Evolutionary conservation across 805 yeast species (phyloP).

Genomic region (Candida ipomoeae): DNA sequence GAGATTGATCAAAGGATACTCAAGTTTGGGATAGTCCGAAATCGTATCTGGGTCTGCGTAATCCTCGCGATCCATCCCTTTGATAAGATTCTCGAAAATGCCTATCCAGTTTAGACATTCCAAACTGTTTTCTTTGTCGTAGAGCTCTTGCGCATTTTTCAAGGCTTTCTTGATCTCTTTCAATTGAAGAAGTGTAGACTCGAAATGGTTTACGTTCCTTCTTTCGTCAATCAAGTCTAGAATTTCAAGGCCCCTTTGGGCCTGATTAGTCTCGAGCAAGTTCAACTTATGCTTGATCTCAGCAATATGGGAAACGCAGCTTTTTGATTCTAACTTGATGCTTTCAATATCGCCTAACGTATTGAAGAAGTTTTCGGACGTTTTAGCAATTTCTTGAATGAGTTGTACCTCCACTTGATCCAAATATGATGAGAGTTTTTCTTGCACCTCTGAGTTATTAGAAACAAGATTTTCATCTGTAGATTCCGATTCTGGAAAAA

Average conservation of each 20-base stretch:
- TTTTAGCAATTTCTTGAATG: slow-evolving; percentile 75
- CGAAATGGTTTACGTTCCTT: slow-evolving; percentile 58
- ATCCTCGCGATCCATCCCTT: slow-evolving; percentile 36
- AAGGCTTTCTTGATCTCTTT: slow-evolving; percentile 30
- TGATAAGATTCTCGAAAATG: slow-evolving; percentile 52
- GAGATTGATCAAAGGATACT: slow-evolving; percentile 38
- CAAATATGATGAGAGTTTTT: slow-evolving; percentile 72
- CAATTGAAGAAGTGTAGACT: slow-evolving; percentile 56
- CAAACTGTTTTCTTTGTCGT: slow-evolving; percentile 43
- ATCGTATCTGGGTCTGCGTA: slow-evolving; percentile 15
- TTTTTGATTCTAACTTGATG: slow-evolving; percentile 52
- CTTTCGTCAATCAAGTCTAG: slow-evolving; percentile 48
- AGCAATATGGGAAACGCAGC: slow-evolving; percentile 46
- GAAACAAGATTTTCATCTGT: slow-evolving; percentile 30
- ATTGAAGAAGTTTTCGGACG: slow-evolving; percentile 79
- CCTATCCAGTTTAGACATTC: slow-evolving; percentile 56
- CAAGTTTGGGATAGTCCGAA: slow-evolving; percentile 19
- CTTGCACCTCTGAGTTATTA: slow-evolving; percentile 61
- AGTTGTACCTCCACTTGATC: slow-evolving; percentile 81
- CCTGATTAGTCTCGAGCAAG: slow-evolving; percentile 45
- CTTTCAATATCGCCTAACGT: slow-evolving; percentile 75
- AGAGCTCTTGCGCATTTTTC: slow-evolving; percentile 43
- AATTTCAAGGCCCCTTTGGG: slow-evolving; percentile 47
- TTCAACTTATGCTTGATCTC: slow-evolving; percentile 45
- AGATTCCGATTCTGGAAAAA: slow-evolving; percentile 26